These are phyloP conservation scores for Salix koriyanagi DNA, from an alignment of 345 rosid genomes.

Conservation along the genomic window DNA sequence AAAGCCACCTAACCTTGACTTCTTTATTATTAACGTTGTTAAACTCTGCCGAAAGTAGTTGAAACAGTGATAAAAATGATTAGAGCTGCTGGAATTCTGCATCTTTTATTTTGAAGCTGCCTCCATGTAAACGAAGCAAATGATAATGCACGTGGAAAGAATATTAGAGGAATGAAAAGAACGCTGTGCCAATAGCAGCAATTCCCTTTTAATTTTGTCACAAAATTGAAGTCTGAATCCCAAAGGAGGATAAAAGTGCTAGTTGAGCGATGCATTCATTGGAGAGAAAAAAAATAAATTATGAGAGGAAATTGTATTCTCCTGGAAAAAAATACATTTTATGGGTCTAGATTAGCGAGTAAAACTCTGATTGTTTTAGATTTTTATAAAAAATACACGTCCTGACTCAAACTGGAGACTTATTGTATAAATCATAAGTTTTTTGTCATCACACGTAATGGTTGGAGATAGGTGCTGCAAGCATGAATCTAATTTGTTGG, in stretches of 20 bases:
- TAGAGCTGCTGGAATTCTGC: background rate
- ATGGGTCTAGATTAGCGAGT: too few species aligned
- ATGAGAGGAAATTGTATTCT: too few species aligned
- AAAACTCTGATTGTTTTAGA: too few species aligned
- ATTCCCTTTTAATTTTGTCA: too few species aligned
- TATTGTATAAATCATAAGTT: fast-evolving
- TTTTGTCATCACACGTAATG: too few species aligned
- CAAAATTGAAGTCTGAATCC: too few species aligned
- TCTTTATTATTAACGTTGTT: slow-evolving; percentile 8
- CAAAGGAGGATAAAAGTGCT: too few species aligned
- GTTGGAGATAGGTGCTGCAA: background rate
- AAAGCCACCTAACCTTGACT: background rate
- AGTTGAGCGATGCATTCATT: too few species aligned
- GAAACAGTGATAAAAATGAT: slow-evolving; percentile 14
- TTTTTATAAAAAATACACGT: too few species aligned
- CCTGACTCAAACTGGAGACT: fast-evolving
- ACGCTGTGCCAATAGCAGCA: too few species aligned
- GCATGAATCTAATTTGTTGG: background rate
- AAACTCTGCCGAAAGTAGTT: slow-evolving; percentile 33
- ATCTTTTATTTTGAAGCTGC: slow-evolving; percentile 3
- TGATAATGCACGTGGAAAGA: slow-evolving; percentile 22
- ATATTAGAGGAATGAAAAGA: background rate
- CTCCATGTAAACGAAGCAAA: background rate
- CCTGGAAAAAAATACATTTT: too few species aligned
- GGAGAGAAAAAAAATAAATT: background rate